phyloP scores from a whole-genome alignment of 2,329 filamentous ascomycete species.

The Magnaporthiopsis incrustans region DNA sequence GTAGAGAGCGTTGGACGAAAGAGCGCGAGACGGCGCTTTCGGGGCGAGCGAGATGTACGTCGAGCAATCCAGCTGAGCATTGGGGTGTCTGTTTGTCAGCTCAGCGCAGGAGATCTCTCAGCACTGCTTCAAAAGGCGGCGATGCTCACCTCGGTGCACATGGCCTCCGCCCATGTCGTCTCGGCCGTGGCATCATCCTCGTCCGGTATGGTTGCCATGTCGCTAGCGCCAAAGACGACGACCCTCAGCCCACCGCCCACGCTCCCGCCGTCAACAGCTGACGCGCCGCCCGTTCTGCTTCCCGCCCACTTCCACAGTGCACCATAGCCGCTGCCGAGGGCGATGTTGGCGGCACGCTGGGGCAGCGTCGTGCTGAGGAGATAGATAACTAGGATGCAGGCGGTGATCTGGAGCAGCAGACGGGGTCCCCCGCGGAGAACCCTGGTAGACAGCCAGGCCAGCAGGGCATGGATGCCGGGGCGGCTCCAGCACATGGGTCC shows the following conservation, averaged over 20 bases:
- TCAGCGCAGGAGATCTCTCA: not conserved
- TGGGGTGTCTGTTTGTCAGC: not conserved
- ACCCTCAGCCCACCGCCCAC: constrained; percentile 32
- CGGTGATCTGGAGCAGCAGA: constrained; percentile 19
- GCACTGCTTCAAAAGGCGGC: too few relatives aligned
- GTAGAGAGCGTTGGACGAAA: constrained; percentile 48
- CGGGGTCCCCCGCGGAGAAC: constrained; percentile 21
- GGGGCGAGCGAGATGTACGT: constrained; percentile 39
- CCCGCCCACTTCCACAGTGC: constrained; percentile 13
- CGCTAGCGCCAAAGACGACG: constrained; percentile 45
- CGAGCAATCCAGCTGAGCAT: constrained; percentile 35
- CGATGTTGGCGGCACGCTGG: constrained; percentile 13
- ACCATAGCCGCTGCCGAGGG: constrained; percentile 13
- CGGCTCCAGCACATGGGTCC: constrained; percentile 1
- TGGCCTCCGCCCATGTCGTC: constrained; percentile 37
- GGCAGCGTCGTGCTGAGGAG: constrained; percentile 17
- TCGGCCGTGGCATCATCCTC: constrained; percentile 11
- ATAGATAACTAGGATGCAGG: constrained; percentile 14
- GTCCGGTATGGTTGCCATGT: constrained; percentile 30
- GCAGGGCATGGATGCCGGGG: constrained; percentile 10
- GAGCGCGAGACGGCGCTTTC: constrained; percentile 21
- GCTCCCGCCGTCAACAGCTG: constrained; percentile 10
- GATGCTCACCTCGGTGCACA: constrained; percentile 37
- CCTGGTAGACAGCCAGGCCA: constrained; percentile 21
- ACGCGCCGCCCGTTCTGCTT: not conserved